phyloP scores from a whole-genome alignment of 257 asterid genomes.

The Fraxinus quadrangulata region DNA sequence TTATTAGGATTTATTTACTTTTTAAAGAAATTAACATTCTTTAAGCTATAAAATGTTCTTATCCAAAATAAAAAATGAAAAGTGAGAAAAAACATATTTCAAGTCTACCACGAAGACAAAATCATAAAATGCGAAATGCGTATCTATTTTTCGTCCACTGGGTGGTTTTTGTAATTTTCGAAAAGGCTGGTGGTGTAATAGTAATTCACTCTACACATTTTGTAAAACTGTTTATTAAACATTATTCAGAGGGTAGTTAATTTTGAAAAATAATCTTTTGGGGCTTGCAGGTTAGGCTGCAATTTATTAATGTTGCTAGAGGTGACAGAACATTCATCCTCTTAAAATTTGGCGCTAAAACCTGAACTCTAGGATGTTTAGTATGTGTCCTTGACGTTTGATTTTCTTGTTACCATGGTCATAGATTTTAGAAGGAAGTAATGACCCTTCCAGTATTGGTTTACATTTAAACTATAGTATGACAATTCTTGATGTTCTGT shows the following conservation, averaged over 20 bases:
- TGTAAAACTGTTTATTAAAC: background rate
- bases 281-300: slow-evolving; percentile 11
- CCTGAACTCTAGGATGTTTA: background rate
- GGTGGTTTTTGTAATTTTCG: background rate
- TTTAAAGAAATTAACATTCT: no score
- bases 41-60: no score
- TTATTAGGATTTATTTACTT: no score
- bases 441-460: background rate
- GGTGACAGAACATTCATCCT: slow-evolving; percentile 1
- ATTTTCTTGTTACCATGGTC: background rate
- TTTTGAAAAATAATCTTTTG: background rate
- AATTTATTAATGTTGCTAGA: background rate
- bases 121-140: background rate
- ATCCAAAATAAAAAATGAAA: no score
- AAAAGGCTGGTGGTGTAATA: background rate
- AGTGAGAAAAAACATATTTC: no score
- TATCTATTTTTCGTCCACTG: background rate
- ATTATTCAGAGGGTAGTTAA: slow-evolving; percentile 2
- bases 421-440: background rate
- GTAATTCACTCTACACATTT: no score
- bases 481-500: slow-evolving; percentile 1
- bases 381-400: background rate
- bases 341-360: slow-evolving; percentile 2
- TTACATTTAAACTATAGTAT: background rate
- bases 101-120: background rate